These are phyloP conservation scores for Tephrocybe sp. DNA, from an alignment of 768 basidiomycete species.

Conservation along the genomic window DNA sequence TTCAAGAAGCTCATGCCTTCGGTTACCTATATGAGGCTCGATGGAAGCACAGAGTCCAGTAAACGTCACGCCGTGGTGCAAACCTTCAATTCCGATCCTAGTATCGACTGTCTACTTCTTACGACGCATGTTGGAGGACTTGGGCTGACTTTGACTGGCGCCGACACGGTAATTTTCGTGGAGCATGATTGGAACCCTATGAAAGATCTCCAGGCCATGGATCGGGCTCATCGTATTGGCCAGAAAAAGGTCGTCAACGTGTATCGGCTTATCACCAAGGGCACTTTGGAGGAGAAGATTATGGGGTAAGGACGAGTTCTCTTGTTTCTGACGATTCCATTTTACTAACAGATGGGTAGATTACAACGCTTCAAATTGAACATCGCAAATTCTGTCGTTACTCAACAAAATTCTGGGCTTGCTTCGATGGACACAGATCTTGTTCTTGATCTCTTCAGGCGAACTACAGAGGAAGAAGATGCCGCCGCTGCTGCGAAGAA, in stretches of 20 bases:
- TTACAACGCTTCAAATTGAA: slow-evolving; percentile 98
- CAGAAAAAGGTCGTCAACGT: slow-evolving; percentile 99
- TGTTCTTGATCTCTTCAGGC: slow-evolving; percentile 89
- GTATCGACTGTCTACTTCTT: slow-evolving; percentile 92
- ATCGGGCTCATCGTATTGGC: slow-evolving; percentile 94
- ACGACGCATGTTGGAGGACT: slow-evolving; percentile 97
- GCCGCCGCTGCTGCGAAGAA: slow-evolving; percentile 50
- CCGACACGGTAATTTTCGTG: slow-evolving; percentile 98
- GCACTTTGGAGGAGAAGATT: slow-evolving; percentile 97
- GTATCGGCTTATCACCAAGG: slow-evolving; percentile 94
- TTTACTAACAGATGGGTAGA: slow-evolving; percentile 37
- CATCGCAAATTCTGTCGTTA: slow-evolving; percentile 94
- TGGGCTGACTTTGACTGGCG: slow-evolving; percentile 93
- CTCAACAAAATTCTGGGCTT: slow-evolving; percentile 93
- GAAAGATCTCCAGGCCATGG: slow-evolving; percentile 99
- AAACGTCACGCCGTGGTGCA: slow-evolving; percentile 97
- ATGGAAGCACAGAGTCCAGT: slow-evolving; percentile 86
- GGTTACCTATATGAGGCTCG: slow-evolving; percentile 97
- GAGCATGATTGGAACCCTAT: slow-evolving; percentile 99
- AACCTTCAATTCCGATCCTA: slow-evolving; percentile 96
- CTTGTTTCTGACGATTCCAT: neutral
- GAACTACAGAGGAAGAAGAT: slow-evolving; percentile 77
- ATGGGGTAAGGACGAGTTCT: slow-evolving; percentile 78
- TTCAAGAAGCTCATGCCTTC: slow-evolving; percentile 93
- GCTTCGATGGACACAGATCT: slow-evolving; percentile 97